Evolutionary conservation across 495 filamentous ascomycete genomes (phyloP).

Genomic region (Aspergillus bridgeri): DNA sequence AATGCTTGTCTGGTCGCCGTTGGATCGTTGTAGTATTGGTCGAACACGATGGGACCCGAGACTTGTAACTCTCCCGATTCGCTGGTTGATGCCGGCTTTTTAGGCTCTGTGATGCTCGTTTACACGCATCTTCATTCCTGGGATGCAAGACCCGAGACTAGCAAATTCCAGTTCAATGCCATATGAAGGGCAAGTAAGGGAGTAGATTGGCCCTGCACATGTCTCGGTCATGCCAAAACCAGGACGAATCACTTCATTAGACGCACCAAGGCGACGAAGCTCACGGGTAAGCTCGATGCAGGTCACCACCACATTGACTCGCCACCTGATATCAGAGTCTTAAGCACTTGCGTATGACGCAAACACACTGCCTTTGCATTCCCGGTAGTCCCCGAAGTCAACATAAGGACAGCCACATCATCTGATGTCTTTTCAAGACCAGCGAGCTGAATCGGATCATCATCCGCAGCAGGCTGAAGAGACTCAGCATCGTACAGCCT

Average conservation of each 20-base stretch:
- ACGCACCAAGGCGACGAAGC: not conserved
- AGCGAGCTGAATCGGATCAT: not conserved
- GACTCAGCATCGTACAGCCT: not conserved
- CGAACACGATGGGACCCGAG: slow-evolving; percentile 63
- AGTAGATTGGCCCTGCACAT: slow-evolving; percentile 47
- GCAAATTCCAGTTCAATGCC: slow-evolving; percentile 31
- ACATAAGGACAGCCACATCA: not conserved
- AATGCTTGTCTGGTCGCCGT: slow-evolving; percentile 61
- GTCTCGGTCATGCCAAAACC: slow-evolving; percentile 58
- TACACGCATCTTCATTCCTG: slow-evolving; percentile 40
- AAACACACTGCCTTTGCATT: not conserved
- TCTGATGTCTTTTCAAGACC: no score
- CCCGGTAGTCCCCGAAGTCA: slow-evolving; percentile 1
- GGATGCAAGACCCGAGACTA: slow-evolving; percentile 37
- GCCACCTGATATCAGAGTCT: not conserved
- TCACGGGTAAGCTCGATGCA: not conserved
- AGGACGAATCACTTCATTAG: slow-evolving; percentile 35
- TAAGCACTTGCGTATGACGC: not conserved
- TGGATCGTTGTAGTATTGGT: slow-evolving; percentile 69
- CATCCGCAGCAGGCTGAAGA: no score
- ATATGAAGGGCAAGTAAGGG: slow-evolving; percentile 28
- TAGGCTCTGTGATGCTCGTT: slow-evolving; percentile 7
- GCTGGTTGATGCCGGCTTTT: no score
- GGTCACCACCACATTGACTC: not conserved
- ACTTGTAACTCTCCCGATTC: slow-evolving; percentile 26